Evolutionary conservation across 768 basidiomycete genomes (phyloP).

Genomic region (Suillus sp.): DNA sequence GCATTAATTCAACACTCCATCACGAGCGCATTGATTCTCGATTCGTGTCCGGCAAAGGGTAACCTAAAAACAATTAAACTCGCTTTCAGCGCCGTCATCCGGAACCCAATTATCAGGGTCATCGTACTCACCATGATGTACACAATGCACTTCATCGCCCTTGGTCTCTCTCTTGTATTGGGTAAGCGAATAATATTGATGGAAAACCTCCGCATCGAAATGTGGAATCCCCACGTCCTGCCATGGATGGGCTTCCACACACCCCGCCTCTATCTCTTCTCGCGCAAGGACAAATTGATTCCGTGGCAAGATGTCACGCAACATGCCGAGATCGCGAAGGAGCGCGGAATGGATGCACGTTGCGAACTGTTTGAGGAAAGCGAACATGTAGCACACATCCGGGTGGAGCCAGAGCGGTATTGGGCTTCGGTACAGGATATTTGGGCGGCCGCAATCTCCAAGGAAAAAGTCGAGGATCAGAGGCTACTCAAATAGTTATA

Average conservation of each 20-base stretch:
- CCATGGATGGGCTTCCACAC: constrained; percentile 35
- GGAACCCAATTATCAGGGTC: constrained; percentile 23
- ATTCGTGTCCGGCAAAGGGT: constrained; percentile 24
- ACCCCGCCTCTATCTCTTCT: constrained; percentile 40
- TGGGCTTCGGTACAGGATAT: constrained; percentile 27
- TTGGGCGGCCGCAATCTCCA: constrained; percentile 22
- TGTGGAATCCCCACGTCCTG: constrained; percentile 29
- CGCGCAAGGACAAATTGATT: constrained; percentile 33
- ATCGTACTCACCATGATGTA: constrained; percentile 20
- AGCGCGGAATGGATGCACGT: constrained; percentile 27
- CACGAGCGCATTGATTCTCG: constrained; percentile 24
- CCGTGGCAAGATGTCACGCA: constrained; percentile 29
- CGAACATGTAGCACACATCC: constrained; percentile 38
- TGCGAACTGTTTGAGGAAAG: constrained; percentile 37
- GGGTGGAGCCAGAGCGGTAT: constrained; percentile 31
- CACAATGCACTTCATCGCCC: constrained; percentile 16
- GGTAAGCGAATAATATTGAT: constrained; percentile 19
- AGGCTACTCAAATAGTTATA: neutral
- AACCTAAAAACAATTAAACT: constrained; percentile 20
- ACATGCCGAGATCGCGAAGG: constrained; percentile 29
- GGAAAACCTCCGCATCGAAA: constrained; percentile 14
- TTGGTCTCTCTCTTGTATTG: constrained; percentile 17
- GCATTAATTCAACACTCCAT: constrained; percentile 7
- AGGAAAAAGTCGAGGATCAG: constrained; percentile 2
- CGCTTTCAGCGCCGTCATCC: constrained; percentile 26